Conservation (phyloP, 164 flowering plant genomes). For the Magnolia officinalis region DNA sequence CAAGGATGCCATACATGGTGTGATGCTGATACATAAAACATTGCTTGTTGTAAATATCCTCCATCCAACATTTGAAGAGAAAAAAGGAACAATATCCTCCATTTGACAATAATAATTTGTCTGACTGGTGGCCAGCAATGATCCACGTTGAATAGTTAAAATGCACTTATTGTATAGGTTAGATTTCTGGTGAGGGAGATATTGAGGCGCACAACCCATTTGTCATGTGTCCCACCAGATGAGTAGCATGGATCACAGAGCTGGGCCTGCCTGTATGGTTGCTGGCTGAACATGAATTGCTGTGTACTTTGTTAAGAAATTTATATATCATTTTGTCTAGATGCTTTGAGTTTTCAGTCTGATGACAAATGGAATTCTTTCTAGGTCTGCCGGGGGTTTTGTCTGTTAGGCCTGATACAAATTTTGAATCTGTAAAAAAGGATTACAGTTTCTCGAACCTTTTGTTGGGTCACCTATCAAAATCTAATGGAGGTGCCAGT, state of each 20-base stretch:
- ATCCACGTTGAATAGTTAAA: not conserved
- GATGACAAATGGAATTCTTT: slow-evolving; percentile 1
- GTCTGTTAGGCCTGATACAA: slow-evolving; percentile 58
- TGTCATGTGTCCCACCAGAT: not conserved
- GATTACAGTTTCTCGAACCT: slow-evolving; percentile 35
- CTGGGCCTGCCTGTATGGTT: not conserved
- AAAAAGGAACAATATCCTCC: too few relatives aligned
- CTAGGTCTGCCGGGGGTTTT: slow-evolving; percentile 68
- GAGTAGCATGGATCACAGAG: not conserved
- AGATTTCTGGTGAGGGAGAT: not conserved
- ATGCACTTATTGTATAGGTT: not conserved
- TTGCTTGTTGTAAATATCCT: too few relatives aligned
- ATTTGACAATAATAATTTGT: too few relatives aligned
- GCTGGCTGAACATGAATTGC: too few relatives aligned
- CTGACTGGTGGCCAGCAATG: not conserved
- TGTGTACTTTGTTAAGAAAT: not conserved
- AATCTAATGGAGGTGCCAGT: slow-evolving; percentile 15
- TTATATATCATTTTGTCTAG: not conserved
- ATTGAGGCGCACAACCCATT: not conserved
- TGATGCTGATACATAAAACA: too few relatives aligned
- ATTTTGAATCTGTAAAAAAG: slow-evolving; percentile 39
- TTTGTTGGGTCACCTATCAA: slow-evolving; percentile 15
- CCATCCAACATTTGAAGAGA: too few relatives aligned
- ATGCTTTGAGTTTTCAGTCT: not conserved
- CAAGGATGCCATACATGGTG: too few relatives aligned